phyloP scores from a whole-genome alignment of 345 rosid species.

The Ceriops zippeliana region DNA sequence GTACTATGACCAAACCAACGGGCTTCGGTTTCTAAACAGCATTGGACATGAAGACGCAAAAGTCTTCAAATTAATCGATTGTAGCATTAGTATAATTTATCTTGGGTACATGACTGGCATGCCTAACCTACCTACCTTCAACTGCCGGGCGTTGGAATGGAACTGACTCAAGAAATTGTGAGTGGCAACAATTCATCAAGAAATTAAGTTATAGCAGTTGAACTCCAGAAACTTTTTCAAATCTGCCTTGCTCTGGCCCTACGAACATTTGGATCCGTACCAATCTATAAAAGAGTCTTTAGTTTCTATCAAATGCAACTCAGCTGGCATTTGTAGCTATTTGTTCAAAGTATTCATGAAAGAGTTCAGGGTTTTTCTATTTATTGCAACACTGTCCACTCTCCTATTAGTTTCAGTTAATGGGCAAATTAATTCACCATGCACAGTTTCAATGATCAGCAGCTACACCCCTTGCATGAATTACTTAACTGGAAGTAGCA shows the following conservation, averaged over 20 bases:
- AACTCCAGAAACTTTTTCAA: conserved; percentile 38
- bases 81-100: neutral
- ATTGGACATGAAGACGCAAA: no score
- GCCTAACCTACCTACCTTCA: conserved; percentile 26
- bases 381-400: conserved; percentile 12
- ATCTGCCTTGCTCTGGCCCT: conserved; percentile 20
- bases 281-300: conserved; percentile 19
- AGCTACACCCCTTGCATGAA: conserved; percentile 83
- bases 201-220: conserved; percentile 36
- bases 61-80: no score
- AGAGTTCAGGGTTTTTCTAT: conserved; percentile 17
- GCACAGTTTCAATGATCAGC: conserved; percentile 70
- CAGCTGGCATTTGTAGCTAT: neutral
- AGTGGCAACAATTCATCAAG: conserved; percentile 9
- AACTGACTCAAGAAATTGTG: neutral
- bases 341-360: conserved; percentile 18
- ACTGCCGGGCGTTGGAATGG: neutral
- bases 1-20: conserved; percentile 25
- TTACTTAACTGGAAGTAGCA: conserved; percentile 70
- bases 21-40: conserved; percentile 2
- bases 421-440: conserved; percentile 76
- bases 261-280: neutral
- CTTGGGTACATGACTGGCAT: conserved; percentile 6
- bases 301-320: neutral
- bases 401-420: conserved; percentile 29